These are phyloP conservation scores for Paraphoma chrysanthemicola DNA, from an alignment of 2,329 filamentous ascomycete genomes.

Conservation along the genomic window DNA sequence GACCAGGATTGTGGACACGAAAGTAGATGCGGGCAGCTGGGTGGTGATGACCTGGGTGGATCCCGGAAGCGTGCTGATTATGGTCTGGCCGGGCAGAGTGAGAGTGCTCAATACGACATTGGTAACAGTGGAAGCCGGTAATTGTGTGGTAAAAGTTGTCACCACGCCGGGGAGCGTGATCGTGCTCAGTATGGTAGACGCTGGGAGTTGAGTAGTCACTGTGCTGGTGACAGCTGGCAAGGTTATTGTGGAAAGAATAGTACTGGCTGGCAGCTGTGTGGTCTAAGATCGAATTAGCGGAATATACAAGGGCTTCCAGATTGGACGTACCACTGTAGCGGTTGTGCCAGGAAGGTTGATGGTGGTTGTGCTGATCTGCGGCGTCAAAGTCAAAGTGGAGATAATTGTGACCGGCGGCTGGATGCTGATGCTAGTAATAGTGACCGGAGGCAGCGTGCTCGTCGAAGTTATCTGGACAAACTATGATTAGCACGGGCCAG, in stretches of 20 bases:
- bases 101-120: conserved; percentile 28
- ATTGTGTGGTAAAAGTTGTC: conserved; percentile 5
- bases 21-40: conserved; percentile 32
- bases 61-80: conserved; percentile 13
- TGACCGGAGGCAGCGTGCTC: not conserved
- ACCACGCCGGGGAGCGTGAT: conserved; percentile 18
- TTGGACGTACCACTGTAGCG: conserved; percentile 12
- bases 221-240: conserved; percentile 24
- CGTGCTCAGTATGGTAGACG: conserved; percentile 28
- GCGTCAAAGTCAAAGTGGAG: not conserved
- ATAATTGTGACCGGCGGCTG: not conserved
- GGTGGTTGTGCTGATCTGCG: conserved; percentile 1
- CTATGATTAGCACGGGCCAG: not conserved
- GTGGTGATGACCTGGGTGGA: conserved; percentile 26
- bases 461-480: not conserved
- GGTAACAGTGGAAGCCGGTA: conserved; percentile 25
- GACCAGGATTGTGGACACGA: conserved; percentile 21
- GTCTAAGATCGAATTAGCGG: not conserved
- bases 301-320: not conserved
- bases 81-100: conserved; percentile 16
- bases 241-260: conserved; percentile 29
- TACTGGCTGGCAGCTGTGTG: conserved; percentile 28
- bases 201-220: conserved; percentile 29
- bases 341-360: conserved; percentile 9
- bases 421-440: not conserved